A percentile compares a stretch with the other conserved stretches of the same genome.
phyloP scores from a whole-genome alignment of 768 basidiomycete species.

The Tricholoma matsutake region DNA sequence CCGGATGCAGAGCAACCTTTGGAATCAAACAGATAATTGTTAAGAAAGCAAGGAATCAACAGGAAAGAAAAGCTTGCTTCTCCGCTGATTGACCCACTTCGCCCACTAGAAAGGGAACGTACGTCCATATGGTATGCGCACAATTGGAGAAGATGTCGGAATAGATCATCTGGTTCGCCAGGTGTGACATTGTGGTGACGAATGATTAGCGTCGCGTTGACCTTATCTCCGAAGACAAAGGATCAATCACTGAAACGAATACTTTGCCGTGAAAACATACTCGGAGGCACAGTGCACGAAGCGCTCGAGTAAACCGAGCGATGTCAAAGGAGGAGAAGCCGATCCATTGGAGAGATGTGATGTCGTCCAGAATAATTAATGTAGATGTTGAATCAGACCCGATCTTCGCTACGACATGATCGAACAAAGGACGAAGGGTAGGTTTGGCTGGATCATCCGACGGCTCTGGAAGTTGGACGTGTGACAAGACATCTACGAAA shows the following conservation, averaged over 20 bases:
- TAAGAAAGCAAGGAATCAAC: not conserved
- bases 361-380: conserved; percentile 69
- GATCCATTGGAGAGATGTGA: conserved; percentile 68
- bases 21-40: not conserved
- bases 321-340: conserved; percentile 54
- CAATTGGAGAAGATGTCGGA: conserved; percentile 56
- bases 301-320: conserved; percentile 55
- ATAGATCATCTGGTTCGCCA: conserved; percentile 56
- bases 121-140: conserved; percentile 73
- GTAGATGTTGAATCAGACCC: conserved; percentile 8
- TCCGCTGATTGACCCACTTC: conserved; percentile 76
- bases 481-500: conserved; percentile 52
- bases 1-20: conserved; percentile 62
- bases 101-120: conserved; percentile 64
- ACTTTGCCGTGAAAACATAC: conserved; percentile 26
- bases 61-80: conserved; percentile 45
- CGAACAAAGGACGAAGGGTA: conserved; percentile 32
- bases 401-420: conserved; percentile 31
- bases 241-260: not conserved
- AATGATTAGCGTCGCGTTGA: conserved; percentile 51
- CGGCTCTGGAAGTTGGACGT: conserved; percentile 23
- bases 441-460: conserved; percentile 19
- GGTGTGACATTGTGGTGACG: conserved; percentile 62
- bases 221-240: conserved; percentile 28
- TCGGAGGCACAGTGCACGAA: conserved; percentile 54